Base-by-base conservation (phyloP, 2,329 filamentous ascomycete species). In the Colletotrichum tropicale region DNA sequence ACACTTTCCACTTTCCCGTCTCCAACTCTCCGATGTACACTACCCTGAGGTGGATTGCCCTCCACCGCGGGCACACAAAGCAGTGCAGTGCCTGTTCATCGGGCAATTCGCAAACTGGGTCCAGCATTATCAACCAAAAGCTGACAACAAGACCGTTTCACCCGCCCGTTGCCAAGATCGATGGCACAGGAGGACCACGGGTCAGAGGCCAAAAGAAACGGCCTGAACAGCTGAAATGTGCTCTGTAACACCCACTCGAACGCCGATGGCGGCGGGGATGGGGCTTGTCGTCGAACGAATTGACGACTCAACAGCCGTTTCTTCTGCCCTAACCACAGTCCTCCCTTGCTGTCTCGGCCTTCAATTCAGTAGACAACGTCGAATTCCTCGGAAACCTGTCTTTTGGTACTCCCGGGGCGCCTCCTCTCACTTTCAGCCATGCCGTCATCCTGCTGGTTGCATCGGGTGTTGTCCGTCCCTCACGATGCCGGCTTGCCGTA, bases 401-500 rank as follows among this genome's bases (percentile, higher is more conserved):
- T 30, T n/a, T 36, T 21, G 28, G 28, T 26, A 55, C 62, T 26
- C 30, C 26, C 58, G 32, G 28, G 66, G 38, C 28, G 34, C 55
- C 24, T 71, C 38, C 38, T 43, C 38, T 66, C 60, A 55, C 55
- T 34, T 71, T 28, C 60, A 65, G 69, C 62, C 38, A 68, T 68
- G 43, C 55, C 72, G 73, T 73, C 69, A 58, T 67, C 69, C 71
- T 61, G 62, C 68, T 64, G 69, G 73, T 60, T 58, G 62, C 62
- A 58, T 62, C 62, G 64, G 62, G 64, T 58, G 61, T 56, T 24
- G 13, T 28, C 61, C 68, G 36, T 66, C 66, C 64, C 73, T 73
- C 73, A 66, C 21, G 62, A 71, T 68, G 73, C 73, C 73, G 73
- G 68, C 73, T 75, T 73, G 70, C 70, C 73, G 70, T 75, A 75